A percentile compares a stretch with the other conserved stretches of the same genome.
These are phyloP conservation scores for Hanseniaspora meyeri DNA, from an alignment of 805 yeast genomes.

Conservation along the genomic window DNA sequence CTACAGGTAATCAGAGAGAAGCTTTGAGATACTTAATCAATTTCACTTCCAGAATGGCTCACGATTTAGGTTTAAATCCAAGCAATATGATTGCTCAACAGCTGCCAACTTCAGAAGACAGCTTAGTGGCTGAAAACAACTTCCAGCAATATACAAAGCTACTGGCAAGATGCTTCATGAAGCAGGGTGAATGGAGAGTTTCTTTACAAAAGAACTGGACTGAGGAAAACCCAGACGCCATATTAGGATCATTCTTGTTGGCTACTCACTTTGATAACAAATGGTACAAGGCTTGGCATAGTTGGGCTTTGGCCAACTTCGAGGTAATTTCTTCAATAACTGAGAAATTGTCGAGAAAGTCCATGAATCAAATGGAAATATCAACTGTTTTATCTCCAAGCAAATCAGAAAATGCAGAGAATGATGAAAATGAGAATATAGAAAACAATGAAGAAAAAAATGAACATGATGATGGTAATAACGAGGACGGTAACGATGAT, in stretches of 20 bases:
- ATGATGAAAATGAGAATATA: constrained; percentile 14
- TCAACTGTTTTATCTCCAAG: constrained; percentile 13
- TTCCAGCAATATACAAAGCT: constrained; percentile 73
- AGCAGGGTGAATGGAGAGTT: constrained; percentile 98
- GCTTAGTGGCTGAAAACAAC: constrained; percentile 38
- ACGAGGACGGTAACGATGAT: constrained; percentile 21
- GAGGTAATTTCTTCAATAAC: constrained; percentile 69
- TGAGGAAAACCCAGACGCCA: constrained; percentile 62
- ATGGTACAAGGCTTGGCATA: constrained; percentile 99
- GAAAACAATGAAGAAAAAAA: constrained; percentile 14
- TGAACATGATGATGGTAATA: constrained; percentile 20
- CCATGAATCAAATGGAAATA: neutral
- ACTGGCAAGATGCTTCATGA: constrained; percentile 84
- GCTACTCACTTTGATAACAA: constrained; percentile 88
- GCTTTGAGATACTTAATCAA: constrained; percentile 78
- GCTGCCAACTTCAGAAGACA: constrained; percentile 45
- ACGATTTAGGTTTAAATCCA: constrained; percentile 74
- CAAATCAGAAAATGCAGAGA: neutral
- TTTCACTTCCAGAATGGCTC: constrained; percentile 82
- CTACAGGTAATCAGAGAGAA: constrained; percentile 75
- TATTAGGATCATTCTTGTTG: constrained; percentile 77
- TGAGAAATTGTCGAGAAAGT: constrained; percentile 17
- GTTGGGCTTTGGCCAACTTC: constrained; percentile 97
- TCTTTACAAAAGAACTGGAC: constrained; percentile 71
- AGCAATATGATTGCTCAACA: constrained; percentile 81